A percentile compares a stretch with the other conserved stretches of the same genome.
Evolutionary conservation across 78 protist species (phyloP).

Genomic region (Polysphondylium violaceum): DNA sequence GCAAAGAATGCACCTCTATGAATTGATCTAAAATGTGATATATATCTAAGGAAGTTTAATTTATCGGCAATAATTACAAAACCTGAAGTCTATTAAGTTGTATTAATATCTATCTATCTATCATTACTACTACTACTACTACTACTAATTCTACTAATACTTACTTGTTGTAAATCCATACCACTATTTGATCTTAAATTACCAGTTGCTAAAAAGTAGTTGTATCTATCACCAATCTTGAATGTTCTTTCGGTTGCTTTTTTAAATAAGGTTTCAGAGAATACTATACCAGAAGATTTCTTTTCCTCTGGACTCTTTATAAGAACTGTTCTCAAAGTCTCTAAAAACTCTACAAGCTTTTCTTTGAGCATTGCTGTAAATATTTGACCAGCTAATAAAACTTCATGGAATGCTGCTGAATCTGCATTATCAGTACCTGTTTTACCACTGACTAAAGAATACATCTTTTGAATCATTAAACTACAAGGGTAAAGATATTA

Average conservation of each 20-base stretch:
- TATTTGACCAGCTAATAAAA: conserved; percentile 91
- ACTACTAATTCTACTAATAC: neutral
- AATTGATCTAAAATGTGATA: conserved; percentile 92
- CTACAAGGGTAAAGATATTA: too few species aligned
- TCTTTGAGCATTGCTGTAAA: conserved; percentile 66
- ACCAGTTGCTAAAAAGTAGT: conserved; percentile 94
- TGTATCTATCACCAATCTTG: conserved; percentile 57
- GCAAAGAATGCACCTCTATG: conserved; percentile 97
- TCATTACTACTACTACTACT: neutral
- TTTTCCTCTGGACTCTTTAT: conserved; percentile 2
- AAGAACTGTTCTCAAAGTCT: neutral
- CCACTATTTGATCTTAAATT: conserved; percentile 88
- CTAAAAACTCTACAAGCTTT: conserved; percentile 61
- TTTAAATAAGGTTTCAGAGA: conserved; percentile 1
- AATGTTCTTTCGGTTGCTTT: conserved; percentile 27
- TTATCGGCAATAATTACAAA: conserved; percentile 96
- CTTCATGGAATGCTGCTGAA: conserved; percentile 89
- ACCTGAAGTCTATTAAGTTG: conserved; percentile 86
- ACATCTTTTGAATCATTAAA: conserved; percentile 90
- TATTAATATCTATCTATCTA: neutral
- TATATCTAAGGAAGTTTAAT: conserved; percentile 93
- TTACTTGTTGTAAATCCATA: conserved; percentile 94
- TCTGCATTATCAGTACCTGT: conserved; percentile 88
- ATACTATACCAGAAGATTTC: neutral
- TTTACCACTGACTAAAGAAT: conserved; percentile 86